phyloP scores from a whole-genome alignment of 805 yeast species.

The Candida michaelii region DNA sequence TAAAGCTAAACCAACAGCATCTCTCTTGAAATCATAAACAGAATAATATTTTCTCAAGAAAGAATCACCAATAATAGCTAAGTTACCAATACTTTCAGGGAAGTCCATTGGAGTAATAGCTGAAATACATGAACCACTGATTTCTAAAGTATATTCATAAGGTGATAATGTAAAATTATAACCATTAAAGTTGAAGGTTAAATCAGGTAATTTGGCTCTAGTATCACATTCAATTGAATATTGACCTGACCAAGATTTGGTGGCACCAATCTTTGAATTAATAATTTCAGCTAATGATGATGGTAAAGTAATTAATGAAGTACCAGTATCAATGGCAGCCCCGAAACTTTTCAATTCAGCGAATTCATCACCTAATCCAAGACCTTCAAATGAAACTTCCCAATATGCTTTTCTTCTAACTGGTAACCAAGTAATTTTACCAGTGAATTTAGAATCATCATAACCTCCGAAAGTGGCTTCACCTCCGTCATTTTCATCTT shows the following conservation, averaged over 20 bases:
- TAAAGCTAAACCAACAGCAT: constrained; percentile 92
- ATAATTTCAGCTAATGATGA: constrained; percentile 93
- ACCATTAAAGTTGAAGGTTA: constrained; percentile 88
- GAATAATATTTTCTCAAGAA: constrained; percentile 95
- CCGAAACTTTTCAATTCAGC: constrained; percentile 83
- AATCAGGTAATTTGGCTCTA: constrained; percentile 83
- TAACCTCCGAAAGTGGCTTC: constrained; percentile 94
- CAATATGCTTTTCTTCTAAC: constrained; percentile 99
- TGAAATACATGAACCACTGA: constrained; percentile 92
- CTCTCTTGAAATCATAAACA: constrained; percentile 82
- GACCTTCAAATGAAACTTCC: constrained; percentile 93
- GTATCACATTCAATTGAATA: constrained; percentile 87
- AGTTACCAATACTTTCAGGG: constrained; percentile 95
- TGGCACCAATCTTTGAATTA: constrained; percentile 95
- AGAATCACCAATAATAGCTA: constrained; percentile 96
- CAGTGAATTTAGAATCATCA: constrained; percentile 71
- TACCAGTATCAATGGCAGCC: constrained; percentile 98
- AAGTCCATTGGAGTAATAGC: constrained; percentile 97
- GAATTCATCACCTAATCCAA: constrained; percentile 88
- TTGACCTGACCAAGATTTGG: constrained; percentile 97
- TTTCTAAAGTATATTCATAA: constrained; percentile 90
- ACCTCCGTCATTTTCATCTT: constrained; percentile 75
- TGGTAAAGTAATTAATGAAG: constrained; percentile 93
- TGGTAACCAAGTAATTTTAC: constrained; percentile 92
- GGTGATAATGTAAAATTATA: constrained; percentile 88